A percentile compares a stretch with the other conserved stretches of the same genome.
Evolutionary conservation across 768 basidiomycete species (phyloP).

Genomic region (Agaricus subrufescens): DNA sequence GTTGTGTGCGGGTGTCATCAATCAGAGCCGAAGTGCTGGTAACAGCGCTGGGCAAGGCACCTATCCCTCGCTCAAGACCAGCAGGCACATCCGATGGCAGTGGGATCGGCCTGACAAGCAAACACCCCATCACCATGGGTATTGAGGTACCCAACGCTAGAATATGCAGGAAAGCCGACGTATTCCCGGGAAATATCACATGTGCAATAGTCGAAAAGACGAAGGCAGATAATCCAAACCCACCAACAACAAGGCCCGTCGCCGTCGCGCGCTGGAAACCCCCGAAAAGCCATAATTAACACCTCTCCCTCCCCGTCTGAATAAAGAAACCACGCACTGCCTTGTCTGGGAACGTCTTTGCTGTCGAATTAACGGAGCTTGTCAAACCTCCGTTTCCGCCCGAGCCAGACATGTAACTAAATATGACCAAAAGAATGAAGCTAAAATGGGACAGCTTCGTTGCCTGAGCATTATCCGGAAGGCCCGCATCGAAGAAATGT

Average conservation of each 20-base stretch:
- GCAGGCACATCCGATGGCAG: slow-evolving; percentile 32
- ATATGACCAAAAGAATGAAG: slow-evolving; percentile 51
- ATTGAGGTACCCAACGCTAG: slow-evolving; percentile 74
- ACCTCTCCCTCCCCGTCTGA: not conserved
- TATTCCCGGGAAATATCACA: slow-evolving; percentile 69
- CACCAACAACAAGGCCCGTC: slow-evolving; percentile 77
- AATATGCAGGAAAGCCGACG: slow-evolving; percentile 69
- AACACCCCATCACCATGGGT: slow-evolving; percentile 76
- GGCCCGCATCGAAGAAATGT: slow-evolving; percentile 55
- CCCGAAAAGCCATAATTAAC: not conserved
- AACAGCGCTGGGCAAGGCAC: not conserved
- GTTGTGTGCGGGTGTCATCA: slow-evolving; percentile 6
- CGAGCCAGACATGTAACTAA: slow-evolving; percentile 67
- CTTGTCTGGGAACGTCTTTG: slow-evolving; percentile 74
- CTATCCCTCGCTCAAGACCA: slow-evolving; percentile 14
- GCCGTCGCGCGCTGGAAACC: slow-evolving; percentile 59
- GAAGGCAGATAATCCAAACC: slow-evolving; percentile 90
- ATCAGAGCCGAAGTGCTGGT: slow-evolving; percentile 10
- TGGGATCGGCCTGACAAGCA: slow-evolving; percentile 69
- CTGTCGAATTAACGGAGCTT: slow-evolving; percentile 74
- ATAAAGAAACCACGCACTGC: slow-evolving; percentile 40
- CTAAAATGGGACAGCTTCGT: slow-evolving; percentile 31
- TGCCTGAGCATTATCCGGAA: slow-evolving; percentile 27
- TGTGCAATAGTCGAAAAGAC: slow-evolving; percentile 78
- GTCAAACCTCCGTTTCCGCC: slow-evolving; percentile 73